These are phyloP conservation scores for Xerocomellus dryophilus DNA, from an alignment of 768 basidiomycete species.

Conservation along the genomic window DNA sequence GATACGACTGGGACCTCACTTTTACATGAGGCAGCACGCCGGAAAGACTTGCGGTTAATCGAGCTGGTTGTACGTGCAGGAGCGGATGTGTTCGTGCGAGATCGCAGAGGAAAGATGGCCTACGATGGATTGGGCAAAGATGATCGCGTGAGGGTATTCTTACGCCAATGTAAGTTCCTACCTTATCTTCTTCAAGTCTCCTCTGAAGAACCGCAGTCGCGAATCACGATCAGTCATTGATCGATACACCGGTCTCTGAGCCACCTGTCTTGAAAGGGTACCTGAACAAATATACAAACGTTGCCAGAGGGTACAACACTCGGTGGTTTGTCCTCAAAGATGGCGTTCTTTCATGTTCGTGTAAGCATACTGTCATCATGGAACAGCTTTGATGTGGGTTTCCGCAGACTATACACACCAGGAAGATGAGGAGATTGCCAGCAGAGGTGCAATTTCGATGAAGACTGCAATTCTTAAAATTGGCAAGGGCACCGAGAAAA, in stretches of 20 bases:
- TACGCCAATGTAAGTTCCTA: slow-evolving; percentile 69
- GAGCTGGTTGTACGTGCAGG: slow-evolving; percentile 84
- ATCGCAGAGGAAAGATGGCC: slow-evolving; percentile 67
- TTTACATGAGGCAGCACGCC: slow-evolving; percentile 81
- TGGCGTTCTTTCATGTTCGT: slow-evolving; percentile 81
- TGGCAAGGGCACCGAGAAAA: slow-evolving; percentile 49
- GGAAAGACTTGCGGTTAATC: slow-evolving; percentile 76
- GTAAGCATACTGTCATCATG: not conserved
- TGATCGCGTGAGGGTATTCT: slow-evolving; percentile 76
- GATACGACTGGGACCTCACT: slow-evolving; percentile 72
- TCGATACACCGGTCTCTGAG: slow-evolving; percentile 48
- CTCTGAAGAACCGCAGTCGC: slow-evolving; percentile 47
- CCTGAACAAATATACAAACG: slow-evolving; percentile 89
- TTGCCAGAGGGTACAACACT: slow-evolving; percentile 84
- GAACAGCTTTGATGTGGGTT: slow-evolving; percentile 1
- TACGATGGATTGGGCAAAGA: slow-evolving; percentile 72
- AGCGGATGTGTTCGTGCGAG: slow-evolving; percentile 84
- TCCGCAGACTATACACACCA: slow-evolving; percentile 73
- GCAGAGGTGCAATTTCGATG: slow-evolving; percentile 87
- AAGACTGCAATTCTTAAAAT: slow-evolving; percentile 65
- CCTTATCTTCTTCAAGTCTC: not conserved
- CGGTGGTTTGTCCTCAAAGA: slow-evolving; percentile 91
- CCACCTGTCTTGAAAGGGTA: slow-evolving; percentile 71
- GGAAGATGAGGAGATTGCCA: slow-evolving; percentile 83
- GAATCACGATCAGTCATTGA: slow-evolving; percentile 74